Conservation (phyloP, 345 rosid genomes). For the Syzygium jambos region DNA sequence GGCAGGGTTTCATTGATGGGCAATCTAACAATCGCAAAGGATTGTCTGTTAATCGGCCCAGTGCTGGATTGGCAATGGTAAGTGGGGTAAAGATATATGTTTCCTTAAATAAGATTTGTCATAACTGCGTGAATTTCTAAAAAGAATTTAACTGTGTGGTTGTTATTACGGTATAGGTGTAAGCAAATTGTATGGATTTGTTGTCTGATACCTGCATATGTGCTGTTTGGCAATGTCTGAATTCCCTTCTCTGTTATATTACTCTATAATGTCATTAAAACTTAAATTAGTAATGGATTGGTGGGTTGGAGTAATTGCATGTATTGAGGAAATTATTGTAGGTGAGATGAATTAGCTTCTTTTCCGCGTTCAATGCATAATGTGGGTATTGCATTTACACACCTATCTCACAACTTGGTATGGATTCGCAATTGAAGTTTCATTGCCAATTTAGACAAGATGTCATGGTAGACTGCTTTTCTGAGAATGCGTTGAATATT, state of each 20-base stretch:
- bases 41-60: neutral
- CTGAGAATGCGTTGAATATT: neutral
- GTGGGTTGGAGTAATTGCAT: neutral
- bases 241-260: neutral
- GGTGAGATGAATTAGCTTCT: neutral
- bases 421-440: neutral
- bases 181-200: neutral
- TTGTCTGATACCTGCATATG: neutral
- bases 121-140: neutral
- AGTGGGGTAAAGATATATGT: neutral
- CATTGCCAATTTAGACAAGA: neutral
- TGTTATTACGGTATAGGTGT: neutral
- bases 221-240: neutral
- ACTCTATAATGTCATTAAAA: neutral
- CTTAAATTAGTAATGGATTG: neutral
- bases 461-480: neutral
- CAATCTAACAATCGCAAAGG: neutral
- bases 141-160: neutral
- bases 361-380: neutral
- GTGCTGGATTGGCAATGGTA: neutral
- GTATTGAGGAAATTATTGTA: neutral
- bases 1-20: neutral
- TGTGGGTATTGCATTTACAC: neutral
- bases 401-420: neutral
- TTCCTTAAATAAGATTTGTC: neutral